A percentile compares a stretch with the other conserved stretches of the same genome.
Conservation (phyloP, 352 stramenopile genomes). For the Aphanomyces invadans region DNA sequence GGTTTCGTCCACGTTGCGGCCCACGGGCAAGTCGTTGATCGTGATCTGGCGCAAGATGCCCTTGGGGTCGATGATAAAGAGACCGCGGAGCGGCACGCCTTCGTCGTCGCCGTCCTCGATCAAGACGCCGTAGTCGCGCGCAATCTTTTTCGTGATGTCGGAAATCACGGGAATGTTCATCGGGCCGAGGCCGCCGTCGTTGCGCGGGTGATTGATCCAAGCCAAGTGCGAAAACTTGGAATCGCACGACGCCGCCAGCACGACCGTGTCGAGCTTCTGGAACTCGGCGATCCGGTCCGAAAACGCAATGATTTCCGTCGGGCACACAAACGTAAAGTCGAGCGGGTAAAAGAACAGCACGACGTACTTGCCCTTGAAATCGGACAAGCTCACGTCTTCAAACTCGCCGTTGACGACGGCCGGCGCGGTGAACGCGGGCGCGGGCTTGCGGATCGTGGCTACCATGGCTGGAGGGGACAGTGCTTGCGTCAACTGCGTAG, state of each 20-base stretch:
- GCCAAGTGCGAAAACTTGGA: slow-evolving; percentile 84
- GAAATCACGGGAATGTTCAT: slow-evolving; percentile 88
- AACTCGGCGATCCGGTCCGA: slow-evolving; percentile 77
- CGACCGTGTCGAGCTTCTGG: slow-evolving; percentile 60
- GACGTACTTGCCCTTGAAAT: slow-evolving; percentile 87
- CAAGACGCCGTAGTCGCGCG: slow-evolving; percentile 78
- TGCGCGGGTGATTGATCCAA: slow-evolving; percentile 85
- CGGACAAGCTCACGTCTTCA: slow-evolving; percentile 65
- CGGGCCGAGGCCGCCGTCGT: slow-evolving; percentile 80
- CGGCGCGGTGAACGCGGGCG: slow-evolving; percentile 65
- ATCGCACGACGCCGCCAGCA: slow-evolving; percentile 75
- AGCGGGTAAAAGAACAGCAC: slow-evolving; percentile 91
- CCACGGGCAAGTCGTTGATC: slow-evolving; percentile 84
- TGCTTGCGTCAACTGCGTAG: neutral
- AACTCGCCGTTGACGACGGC: slow-evolving; percentile 79
- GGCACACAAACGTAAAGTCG: slow-evolving; percentile 89
- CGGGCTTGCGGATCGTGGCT: slow-evolving; percentile 56
- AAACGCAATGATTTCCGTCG: slow-evolving; percentile 88
- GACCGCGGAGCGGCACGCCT: slow-evolving; percentile 76
- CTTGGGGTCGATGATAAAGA: slow-evolving; percentile 89
- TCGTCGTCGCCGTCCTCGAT: slow-evolving; percentile 50
- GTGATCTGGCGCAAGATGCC: slow-evolving; percentile 77
- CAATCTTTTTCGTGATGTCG: slow-evolving; percentile 85
- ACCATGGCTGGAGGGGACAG: slow-evolving; percentile 30
- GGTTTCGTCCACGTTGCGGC: slow-evolving; percentile 86